These are phyloP conservation scores for Colletotrichum salicis DNA, from an alignment of 2,329 filamentous ascomycete genomes.

Conservation along the genomic window DNA sequence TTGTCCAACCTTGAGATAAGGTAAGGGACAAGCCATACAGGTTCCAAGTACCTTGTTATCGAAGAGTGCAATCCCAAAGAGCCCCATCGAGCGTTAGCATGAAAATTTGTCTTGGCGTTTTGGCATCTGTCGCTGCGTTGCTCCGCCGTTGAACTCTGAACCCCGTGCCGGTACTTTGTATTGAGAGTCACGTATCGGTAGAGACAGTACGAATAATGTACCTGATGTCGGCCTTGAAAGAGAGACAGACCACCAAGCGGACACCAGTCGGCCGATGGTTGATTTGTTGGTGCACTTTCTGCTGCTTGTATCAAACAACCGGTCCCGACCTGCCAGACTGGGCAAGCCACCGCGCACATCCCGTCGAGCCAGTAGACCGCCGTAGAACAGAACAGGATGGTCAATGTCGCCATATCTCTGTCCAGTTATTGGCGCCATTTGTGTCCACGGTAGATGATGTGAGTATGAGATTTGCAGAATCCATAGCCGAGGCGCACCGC, in stretches of 20 bases:
- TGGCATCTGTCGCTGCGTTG: slow-evolving; percentile 25
- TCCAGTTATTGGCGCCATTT: not conserved
- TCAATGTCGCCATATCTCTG: not conserved
- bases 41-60: too few species aligned
- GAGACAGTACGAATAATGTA: too few species aligned
- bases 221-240: not conserved
- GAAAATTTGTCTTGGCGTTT: slow-evolving; percentile 31
- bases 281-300: not conserved
- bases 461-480: not conserved
- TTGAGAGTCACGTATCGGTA: too few species aligned
- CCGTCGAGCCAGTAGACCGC: not conserved
- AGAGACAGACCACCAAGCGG: not conserved
- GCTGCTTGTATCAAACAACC: not conserved
- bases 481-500: not conserved
- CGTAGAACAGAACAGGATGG: not conserved
- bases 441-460: not conserved
- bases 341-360: slow-evolving; percentile 12
- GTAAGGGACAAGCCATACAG: slow-evolving; percentile 17
- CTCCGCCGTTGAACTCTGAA: slow-evolving; percentile 20
- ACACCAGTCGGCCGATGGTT: slow-evolving; percentile 5
- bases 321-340: slow-evolving; percentile 23
- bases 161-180: not conserved
- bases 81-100: slow-evolving; percentile 27
- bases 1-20: slow-evolving; percentile 4
- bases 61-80: slow-evolving; percentile 24